Evolutionary conservation across 129 eudicot species (phyloP), one percentile per base, ranked within the genome.

Genomic region (Artemisia tridentata): DNA sequence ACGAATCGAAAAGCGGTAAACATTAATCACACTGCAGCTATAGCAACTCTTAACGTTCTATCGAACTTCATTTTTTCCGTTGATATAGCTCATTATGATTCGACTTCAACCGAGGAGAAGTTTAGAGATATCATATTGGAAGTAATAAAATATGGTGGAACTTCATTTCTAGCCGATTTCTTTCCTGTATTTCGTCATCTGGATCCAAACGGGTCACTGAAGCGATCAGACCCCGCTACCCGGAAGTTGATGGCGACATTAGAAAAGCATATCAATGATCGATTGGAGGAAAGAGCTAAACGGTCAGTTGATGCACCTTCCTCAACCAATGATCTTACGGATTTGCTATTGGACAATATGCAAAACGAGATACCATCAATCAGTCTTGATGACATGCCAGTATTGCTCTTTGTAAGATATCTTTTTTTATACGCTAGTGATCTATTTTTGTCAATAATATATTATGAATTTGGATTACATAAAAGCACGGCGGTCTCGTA

Each of bases 51-150:
- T 25, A 77, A 77, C 59, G 20, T 77, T 7, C 75, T 77, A 11
- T 77, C 81, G 3, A 77, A 77, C 76, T 77, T 77, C 71, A 69
- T 77, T 14, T 77, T 77, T 51, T 77, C 81, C 7, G 18, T 23
- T 23, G 25, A 23, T 23, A 23, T 23, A 23, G 25, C 25, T 23
- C 25, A 23, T 0, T 23, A 23, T 23, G 25, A 23, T 23, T 23
- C 25, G 25, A 23, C 25, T 23, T 23, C 25, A 23, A 23, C 25
- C 1, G 21, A 38, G 76, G 76, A 77, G 43, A 59, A 70, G 3
- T 70, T 77, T 20, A 62, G 43, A 71, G 66, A 69, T 11, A 48
- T 77, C 5, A 71, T 62, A 6, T 71, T 58, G 41, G 71, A 58
- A 3, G 21, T 77, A 15, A 61, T 77, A 76, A 76, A 61, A 17